Evolutionary conservation across 768 basidiomycete genomes (phyloP), one percentile per base, ranked within the genome.

Genomic region (Pisolithus sp.): DNA sequence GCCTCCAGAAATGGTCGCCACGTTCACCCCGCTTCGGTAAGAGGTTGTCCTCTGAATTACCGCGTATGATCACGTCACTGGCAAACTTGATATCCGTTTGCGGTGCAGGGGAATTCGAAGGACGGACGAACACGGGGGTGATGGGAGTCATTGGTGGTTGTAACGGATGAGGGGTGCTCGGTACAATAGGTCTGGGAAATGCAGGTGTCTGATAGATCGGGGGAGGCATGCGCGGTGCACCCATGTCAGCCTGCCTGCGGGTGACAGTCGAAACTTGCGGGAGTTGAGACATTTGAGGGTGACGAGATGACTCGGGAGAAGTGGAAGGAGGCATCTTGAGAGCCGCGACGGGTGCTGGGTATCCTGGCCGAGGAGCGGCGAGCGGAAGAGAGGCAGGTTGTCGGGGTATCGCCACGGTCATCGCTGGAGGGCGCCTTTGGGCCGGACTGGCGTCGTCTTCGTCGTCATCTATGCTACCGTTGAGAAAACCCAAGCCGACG

Each of bases 1-100:
- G 76, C 53, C 86, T 75, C 89, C 89, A 92, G 69, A 92, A 91
- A 59, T 90, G 85, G 59, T 91, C 88, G 0, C 87, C 86, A 46
- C 76, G 80, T 63, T 87, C 81, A 2, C 87, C 86, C 42, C 86
- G 77, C 38, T 73, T 73, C 2, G 86, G 83, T 7, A 90, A 64
- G 3, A 86, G 62, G 2, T 81, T 79, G 39, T 83, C 86, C 64
- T 91, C 89, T 1, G 73, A 73, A 46, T 82, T 75, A 5, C 85
- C 80, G 15, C 88, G 79, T 62, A 90, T 76, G 61, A 89, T 88
- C 50, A 72, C 67, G 17, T 71, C 70, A 8, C 74, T 67, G 5
- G 69, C 61, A 54, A 82, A 82, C 56, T 73, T 76, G 61, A 85
- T 69, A 26, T 73, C 71, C n/a, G 59, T 57, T 37, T 68, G 62